A percentile compares a stretch with the other conserved stretches of the same genome.
phyloP scores from a whole-genome alignment of 176 grass and related monocot genomes.

The Triticum aestivum region IWGSC_CS_RefSeq_v2.1 NC_057802.1:136555382-136555881 shows the following conservation, averaged over 20 bases:
- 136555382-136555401: not conserved
- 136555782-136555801: not conserved
- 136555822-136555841: no score
- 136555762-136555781: not conserved
- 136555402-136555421: not conserved
- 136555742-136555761: not conserved
- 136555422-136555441: not conserved
- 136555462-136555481: not conserved
- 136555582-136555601: constrained; percentile 36
- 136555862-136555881: no score
- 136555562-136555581: constrained; percentile 45
- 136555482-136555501: not conserved
- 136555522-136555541: not conserved
- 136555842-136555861: no score
- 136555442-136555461: constrained; percentile 5
- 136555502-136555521: not conserved
- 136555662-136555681: not conserved
- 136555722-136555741: not conserved
- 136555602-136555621: constrained; percentile 18
- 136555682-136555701: not conserved
- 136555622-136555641: not conserved
- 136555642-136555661: not conserved
- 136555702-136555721: not conserved
- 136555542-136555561: constrained; percentile 28
- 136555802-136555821: no score